Evolutionary conservation across 2,329 filamentous ascomycete species (phyloP).

Genomic region (Trichoderma oligosporum): DNA sequence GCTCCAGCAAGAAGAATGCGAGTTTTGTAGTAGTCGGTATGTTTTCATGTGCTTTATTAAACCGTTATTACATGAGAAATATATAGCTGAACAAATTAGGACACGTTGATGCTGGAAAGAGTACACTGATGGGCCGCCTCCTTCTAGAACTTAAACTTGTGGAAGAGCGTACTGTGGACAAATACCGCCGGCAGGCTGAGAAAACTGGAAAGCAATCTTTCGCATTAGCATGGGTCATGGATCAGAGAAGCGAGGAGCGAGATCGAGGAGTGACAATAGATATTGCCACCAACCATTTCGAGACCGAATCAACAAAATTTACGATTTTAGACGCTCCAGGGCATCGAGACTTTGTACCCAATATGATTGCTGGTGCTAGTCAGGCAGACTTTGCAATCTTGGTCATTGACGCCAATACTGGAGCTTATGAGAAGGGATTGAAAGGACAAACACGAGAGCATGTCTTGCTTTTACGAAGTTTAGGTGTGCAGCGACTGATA

Average conservation of each 20-base stretch:
- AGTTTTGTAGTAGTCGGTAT: constrained; percentile 91
- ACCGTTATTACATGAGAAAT: background rate
- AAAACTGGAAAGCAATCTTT: constrained; percentile 93
- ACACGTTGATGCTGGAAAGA: constrained; percentile 96
- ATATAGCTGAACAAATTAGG: constrained; percentile 49
- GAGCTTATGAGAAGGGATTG: constrained; percentile 89
- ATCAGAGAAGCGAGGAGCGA: constrained; percentile 85
- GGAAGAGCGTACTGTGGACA: constrained; percentile 82
- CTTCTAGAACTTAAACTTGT: constrained; percentile 85
- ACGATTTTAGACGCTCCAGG: constrained; percentile 95
- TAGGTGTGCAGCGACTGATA: constrained; percentile 83
- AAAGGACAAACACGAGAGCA: constrained; percentile 95
- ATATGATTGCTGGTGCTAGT: constrained; percentile 96
- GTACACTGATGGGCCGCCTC: constrained; percentile 93
- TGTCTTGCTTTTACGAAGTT: constrained; percentile 80
- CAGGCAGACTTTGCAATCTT: constrained; percentile 95
- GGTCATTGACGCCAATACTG: constrained; percentile 85
- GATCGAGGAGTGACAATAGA: constrained; percentile 92
- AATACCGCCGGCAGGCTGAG: constrained; percentile 82
- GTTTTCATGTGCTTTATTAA: constrained; percentile 28
- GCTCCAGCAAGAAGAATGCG: constrained; percentile 71
- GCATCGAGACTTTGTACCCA: constrained; percentile 93
- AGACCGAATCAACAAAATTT: constrained; percentile 80
- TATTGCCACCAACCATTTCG: constrained; percentile 91
- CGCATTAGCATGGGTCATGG: constrained; percentile 93